Evolutionary conservation across 257 asterid species (phyloP).

Genomic region (Cordia subcordata): DNA sequence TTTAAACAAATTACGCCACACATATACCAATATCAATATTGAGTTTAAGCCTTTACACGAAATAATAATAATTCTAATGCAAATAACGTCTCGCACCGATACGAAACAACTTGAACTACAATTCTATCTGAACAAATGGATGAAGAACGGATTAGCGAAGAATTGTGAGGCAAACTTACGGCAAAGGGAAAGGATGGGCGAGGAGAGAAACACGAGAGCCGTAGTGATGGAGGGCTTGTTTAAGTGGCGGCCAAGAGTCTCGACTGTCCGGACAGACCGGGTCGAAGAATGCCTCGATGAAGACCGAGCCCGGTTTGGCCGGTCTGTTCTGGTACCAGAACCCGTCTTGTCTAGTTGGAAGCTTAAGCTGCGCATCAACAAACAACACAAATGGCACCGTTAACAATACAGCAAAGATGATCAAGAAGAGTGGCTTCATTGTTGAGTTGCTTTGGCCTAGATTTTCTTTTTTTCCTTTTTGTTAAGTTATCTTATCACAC

Average conservation of each 20-base stretch:
- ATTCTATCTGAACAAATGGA: not conserved
- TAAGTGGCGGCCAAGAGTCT: conserved; percentile 87
- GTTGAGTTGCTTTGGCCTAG: not conserved
- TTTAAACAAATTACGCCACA: too few species aligned
- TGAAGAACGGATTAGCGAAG: too few species aligned
- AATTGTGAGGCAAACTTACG: conserved; percentile 29
- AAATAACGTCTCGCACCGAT: too few species aligned
- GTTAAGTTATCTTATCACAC: too few species aligned
- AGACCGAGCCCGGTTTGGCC: conserved; percentile 21
- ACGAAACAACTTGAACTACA: not conserved
- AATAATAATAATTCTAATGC: too few species aligned
- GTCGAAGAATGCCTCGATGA: conserved; percentile 82
- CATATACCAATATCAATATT: too few species aligned
- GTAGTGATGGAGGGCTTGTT: conserved; percentile 39
- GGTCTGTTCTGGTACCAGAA: conserved; percentile 51
- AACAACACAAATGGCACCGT: too few species aligned
- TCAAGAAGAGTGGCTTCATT: not conserved
- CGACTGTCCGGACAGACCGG: conserved; percentile 91
- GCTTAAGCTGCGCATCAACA: conserved; percentile 24
- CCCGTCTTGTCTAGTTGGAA: conserved; percentile 55
- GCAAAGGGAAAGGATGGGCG: conserved; percentile 67
- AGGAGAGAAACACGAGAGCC: conserved; percentile 47
- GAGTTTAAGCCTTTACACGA: too few species aligned
- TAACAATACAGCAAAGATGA: conserved; percentile 1
- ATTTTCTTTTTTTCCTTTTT: too few species aligned